Evolutionary conservation across 371 early-diverging fungal genomes (phyloP), one percentile per base, ranked within the genome.

Genomic region (Syncephalastrum monosporum): DNA sequence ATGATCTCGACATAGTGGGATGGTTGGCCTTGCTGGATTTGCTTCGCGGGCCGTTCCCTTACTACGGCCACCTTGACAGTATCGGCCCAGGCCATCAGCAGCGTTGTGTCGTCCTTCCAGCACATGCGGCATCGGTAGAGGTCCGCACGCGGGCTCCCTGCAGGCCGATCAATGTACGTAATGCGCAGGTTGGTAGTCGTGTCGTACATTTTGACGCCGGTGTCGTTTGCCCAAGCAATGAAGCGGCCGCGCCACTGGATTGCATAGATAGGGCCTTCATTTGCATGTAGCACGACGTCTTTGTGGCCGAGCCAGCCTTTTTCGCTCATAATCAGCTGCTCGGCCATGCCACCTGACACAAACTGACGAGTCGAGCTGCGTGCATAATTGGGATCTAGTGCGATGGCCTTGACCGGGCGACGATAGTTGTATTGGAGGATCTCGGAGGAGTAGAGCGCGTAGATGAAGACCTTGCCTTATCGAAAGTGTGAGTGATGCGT

Each of bases 31-130:
- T 65, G 74, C 12, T 78, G 75, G 27, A 74, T 69, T 10, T 64
- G 59, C 12, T 65, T 74, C 23, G 74, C 21, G 21, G 21, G 63
- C 27, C 79, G 69, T 21, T 82, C 82, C 77, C 83, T 86, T 46
- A 97, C 81, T 0, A 77, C 77, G 5, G 91, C 92, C 10, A 95
- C 78, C 65, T 91, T 94, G 42, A 98, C 90, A 29, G 82, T 84
- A 59, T 97, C 90, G 2, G 94, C 97, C 98, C 98, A 98, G 0
- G 94, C 96, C 53, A 96, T 86, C 42, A 93, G 63, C 49, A 98
- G 69, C 1, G 85, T 86, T 3, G 67, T 75, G 42, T 87, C 87
- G 43, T 82, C 80, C 47, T 85, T 88, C 98, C 98, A 98, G 64
- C 84, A 82, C 59, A 98, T 63, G 44, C 92, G 85, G 50, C 93